Evolutionary conservation across 1,139 yeast species (phyloP), one percentile per base, ranked within the genome.

Genomic region (Diutina pseudorugosa): DNA sequence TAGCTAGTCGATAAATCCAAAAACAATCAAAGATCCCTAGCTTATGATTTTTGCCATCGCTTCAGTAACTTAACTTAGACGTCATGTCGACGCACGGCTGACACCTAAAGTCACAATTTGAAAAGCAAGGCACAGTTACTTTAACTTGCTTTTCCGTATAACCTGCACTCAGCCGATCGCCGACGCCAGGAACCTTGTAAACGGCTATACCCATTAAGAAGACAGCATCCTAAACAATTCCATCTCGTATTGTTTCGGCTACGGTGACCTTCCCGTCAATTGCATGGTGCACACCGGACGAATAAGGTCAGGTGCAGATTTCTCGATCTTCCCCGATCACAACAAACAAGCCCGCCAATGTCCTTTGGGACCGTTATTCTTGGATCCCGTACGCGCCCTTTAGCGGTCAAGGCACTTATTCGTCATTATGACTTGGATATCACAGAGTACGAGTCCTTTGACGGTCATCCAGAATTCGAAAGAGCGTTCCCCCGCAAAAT

Each of bases 401-500:
- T 40, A 19, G 42, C 42, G 9, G 42, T 40, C 18, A 40, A 40
- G 42, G 42, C 42, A 2, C 20, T 40, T 16, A 40, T 40, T n/a
- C 9, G 11, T 8, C 19, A 40, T n/a, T 40, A 40, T 5, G n/a
- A 40, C 20, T 16, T 40, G 18, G 42, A 40, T n/a, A 6, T 40
- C 19, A 40, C 42, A 19, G 42, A n/a, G 20, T 16, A 40, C 11
- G 42, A 40, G 2, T 40, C 42, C 2, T 40, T 16, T 5, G 42
- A 40, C 9, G 42, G 42, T 16, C 42, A 40, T 9, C 42, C 42
- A 7, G 78, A 73, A 11, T 48, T 36, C n/a, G 16, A 33, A 21
- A 14, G 21, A 19, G 18, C 71, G 64, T 89, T 87, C 80, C 96
- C 96, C 62, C 71, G 83, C 65, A 76, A 72, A 63, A 80, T 78